Percentiles rank a stretch among this genome's conserved stretches.
These are phyloP conservation scores for Cadophora sp. DNA, from an alignment of 2,329 filamentous ascomycete genomes.

Conservation along the genomic window DNA sequence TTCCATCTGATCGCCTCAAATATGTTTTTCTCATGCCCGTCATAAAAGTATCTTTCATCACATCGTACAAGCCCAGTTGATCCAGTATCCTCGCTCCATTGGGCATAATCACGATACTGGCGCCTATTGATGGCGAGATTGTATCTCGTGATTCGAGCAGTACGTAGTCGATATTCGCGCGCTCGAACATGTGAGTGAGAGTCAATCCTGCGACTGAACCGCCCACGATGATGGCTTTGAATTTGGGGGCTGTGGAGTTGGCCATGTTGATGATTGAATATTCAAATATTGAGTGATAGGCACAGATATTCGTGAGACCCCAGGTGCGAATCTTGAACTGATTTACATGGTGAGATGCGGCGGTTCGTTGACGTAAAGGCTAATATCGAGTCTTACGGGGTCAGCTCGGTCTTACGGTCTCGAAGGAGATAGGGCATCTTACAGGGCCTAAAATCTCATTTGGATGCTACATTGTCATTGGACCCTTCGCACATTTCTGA, in stretches of 20 bases:
- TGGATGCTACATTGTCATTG: not conserved
- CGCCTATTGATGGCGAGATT: slow-evolving; percentile 33
- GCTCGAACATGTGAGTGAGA: slow-evolving; percentile 34
- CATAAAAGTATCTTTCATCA: slow-evolving; percentile 26
- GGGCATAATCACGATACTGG: slow-evolving; percentile 42
- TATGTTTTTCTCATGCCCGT: slow-evolving; percentile 22
- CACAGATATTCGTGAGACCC: not conserved
- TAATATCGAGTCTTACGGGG: not conserved
- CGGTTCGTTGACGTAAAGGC: not conserved
- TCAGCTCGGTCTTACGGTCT: not conserved
- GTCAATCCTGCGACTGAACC: slow-evolving; percentile 36
- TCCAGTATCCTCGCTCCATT: slow-evolving; percentile 55
- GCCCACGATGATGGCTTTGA: slow-evolving; percentile 36
- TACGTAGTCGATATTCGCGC: slow-evolving; percentile 35
- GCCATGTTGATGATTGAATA: not conserved
- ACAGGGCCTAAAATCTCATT: not conserved
- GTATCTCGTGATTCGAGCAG: slow-evolving; percentile 36
- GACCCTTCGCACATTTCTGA: not conserved
- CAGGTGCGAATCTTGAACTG: too few species aligned
- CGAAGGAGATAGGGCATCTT: not conserved
- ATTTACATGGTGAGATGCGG: not conserved
- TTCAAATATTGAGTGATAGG: not conserved
- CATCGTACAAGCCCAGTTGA: slow-evolving; percentile 52
- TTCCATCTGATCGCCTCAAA: slow-evolving; percentile 25
- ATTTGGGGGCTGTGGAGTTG: slow-evolving; percentile 4